Base-by-base conservation (phyloP, 805 yeast genomes). In the Ascoidea asiatica region DNA sequence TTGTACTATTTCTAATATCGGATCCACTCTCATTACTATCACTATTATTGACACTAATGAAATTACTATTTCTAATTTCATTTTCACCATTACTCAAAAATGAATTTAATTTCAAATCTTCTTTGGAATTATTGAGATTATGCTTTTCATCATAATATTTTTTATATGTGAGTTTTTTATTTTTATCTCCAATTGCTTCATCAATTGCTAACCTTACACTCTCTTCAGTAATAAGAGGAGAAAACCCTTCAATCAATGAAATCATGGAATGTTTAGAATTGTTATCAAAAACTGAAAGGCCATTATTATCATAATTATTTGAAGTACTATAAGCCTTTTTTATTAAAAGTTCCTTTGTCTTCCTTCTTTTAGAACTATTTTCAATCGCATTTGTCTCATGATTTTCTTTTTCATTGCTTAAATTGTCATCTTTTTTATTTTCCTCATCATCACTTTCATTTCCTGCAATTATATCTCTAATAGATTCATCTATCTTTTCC, bases 191-290 rank as follows among this genome's bases (percentile, higher is more conserved):
- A 11, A 63, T 58, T 38, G 52, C 52, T 1, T 53, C 48, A 20
- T 53, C 53, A 2, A 66, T 59, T 5, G 62, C 50, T 11, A 52
- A 37, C 8, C 41, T 44, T 45, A 67, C 65, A 41, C 67, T 70
- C 6, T 55, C 56, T 6, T 51, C 46, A 4, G 65, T 52, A 2
- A 59, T 23, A 6, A 65, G 48, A 4, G 65, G 61, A 0, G 63
- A 51, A 39, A 56, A 49, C 1, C 63, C 63, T 43, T 61, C 63
- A 22, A 60, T 43, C 1, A 57, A 44, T 11, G 54, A 45, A 1
- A 51, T 20, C 21, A 48, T 19, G 2, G 41, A 22, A 8, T 46
- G 43, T 13, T 37, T 39, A 19, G 40, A 37, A 15, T 40, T 18
- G 19, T 41, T n/a, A 20, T 46, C 47, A 42, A 44, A 46, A 15